Evolutionary conservation across 2,329 filamentous ascomycete species (phyloP).

Genomic region (Truncatella angustata): DNA sequence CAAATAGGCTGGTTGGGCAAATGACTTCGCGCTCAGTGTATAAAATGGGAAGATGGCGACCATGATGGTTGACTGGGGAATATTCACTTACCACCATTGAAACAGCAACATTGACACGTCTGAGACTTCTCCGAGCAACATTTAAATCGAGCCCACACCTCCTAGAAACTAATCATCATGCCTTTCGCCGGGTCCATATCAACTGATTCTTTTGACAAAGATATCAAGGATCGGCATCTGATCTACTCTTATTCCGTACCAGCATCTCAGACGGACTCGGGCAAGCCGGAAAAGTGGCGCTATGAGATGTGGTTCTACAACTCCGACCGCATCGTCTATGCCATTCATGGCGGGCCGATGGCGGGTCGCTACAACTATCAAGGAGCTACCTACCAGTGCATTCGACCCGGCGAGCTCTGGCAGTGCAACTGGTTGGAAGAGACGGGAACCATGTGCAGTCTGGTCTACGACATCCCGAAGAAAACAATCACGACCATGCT

Average conservation of each 20-base stretch:
- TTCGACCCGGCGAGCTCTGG: slow-evolving; percentile 56
- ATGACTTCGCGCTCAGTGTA: no score
- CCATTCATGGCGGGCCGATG: slow-evolving; percentile 61
- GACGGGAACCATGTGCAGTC: slow-evolving; percentile 54
- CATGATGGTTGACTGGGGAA: no score
- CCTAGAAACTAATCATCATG: slow-evolving; percentile 5
- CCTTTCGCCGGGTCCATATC: slow-evolving; percentile 11
- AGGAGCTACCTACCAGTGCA: slow-evolving; percentile 54
- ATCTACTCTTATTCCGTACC: slow-evolving; percentile 14
- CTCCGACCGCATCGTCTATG: slow-evolving; percentile 52
- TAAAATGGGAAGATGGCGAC: no score
- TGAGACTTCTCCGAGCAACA: no score
- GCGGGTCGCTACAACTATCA: slow-evolving; percentile 53
- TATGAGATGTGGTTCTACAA: slow-evolving; percentile 63
- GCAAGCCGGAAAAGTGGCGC: slow-evolving; percentile 38
- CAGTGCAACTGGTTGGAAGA: slow-evolving; percentile 62
- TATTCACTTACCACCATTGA: no score
- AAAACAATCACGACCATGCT: slow-evolving; percentile 50
- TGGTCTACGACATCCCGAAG: slow-evolving; percentile 53
- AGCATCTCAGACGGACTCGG: slow-evolving; percentile 10
- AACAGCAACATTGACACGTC: no score
- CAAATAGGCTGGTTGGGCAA: no score
- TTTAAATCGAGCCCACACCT: no score
- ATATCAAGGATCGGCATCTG: slow-evolving; percentile 15
- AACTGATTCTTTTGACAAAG: slow-evolving; percentile 11